Base-by-base conservation (phyloP, 768 basidiomycete genomes). In the Asterophora parasitica region DNA sequence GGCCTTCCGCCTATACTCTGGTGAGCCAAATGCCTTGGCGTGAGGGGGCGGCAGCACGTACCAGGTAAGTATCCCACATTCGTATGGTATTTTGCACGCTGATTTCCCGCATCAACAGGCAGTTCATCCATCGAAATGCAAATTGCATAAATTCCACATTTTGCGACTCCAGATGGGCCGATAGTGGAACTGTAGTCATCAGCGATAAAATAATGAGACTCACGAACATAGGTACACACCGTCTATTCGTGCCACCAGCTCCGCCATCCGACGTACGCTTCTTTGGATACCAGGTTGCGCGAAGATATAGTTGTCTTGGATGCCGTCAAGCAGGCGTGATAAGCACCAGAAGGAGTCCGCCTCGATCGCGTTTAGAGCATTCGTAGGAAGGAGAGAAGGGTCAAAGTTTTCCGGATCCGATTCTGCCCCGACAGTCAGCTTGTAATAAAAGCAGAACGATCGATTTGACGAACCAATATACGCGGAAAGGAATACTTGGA, bases 61-160 rank as follows among this genome's bases (percentile, higher is more conserved):
- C 96, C 60, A 99, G 69, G 66, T 99, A 99, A 10, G 96, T 98
- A 64, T 99, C 96, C 96, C 96, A 99, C 95, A 98, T 98, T 46
- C 96, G 79, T 42, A 97, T 90, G 13, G 95, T 98, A 64, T 97
- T 95, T 58, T 85, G 82, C 41, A 99, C 92, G 57, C 88, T 95
- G 55, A 99, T 89, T 71, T 98, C 96, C 48, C 96, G 79, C 95
- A 99, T 97, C 50, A 98, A 75, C 42, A 99, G 69, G 63, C 96
- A 97, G 61, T 99, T 98, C 93, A 99, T 97, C 96, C 96, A 99
- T 43, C 96, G 79, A 69, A 99, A 99, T 32, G 96, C 95, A 59
- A 99, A 99, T 63, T 99, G 96, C 85, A 99, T 96, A 62, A 96
- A 99, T 71, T 98, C 94, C 56, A 99, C 93, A 58, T 88, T 90